Percentiles rank a stretch among this genome's conserved stretches.
Evolutionary conservation across 2,329 filamentous ascomycete genomes (phyloP).

Genomic region (Knoxdaviesia proteae): DNA sequence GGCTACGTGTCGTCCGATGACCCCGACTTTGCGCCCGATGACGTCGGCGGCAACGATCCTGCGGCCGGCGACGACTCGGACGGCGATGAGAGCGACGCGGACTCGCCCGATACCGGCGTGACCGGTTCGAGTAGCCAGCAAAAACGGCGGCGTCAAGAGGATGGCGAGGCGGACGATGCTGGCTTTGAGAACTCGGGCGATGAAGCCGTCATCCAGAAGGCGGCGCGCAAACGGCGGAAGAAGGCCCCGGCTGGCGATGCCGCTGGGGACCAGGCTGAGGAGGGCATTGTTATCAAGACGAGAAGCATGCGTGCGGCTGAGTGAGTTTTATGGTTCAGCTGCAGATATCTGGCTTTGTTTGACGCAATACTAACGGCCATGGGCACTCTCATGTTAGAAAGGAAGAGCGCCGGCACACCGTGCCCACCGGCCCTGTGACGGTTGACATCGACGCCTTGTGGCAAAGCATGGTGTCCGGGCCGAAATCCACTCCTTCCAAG

Average conservation of each 20-base stretch:
- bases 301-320: conserved; percentile 47
- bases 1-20: conserved; percentile 52
- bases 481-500: conserved; percentile 4
- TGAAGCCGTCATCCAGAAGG: conserved; percentile 44
- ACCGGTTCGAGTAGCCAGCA: conserved; percentile 2
- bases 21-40: conserved; percentile 50
- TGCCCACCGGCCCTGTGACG: conserved; percentile 37
- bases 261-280: conserved; percentile 31
- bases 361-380: conserved; percentile 1
- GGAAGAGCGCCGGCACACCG: conserved; percentile 31
- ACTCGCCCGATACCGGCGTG: conserved; percentile 6
- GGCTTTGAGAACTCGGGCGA: conserved; percentile 52
- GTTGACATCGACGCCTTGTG: conserved; percentile 53
- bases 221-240: conserved; percentile 30
- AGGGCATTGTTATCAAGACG: conserved; percentile 50
- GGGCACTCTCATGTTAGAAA: conserved; percentile 19
- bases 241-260: conserved; percentile 16
- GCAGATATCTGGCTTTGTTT: background rate
- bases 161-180: conserved; percentile 16
- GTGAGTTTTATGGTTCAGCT: conserved; percentile 15
- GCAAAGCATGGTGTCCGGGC: conserved; percentile 38
- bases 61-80: conserved; percentile 30
- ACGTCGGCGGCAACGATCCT: conserved; percentile 14
- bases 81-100: conserved; percentile 11
- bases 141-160: conserved; percentile 14